These are phyloP conservation scores for Sphenostylis stenocarpa DNA, from an alignment of 306 rosid species.

Conservation along the genomic window DNA sequence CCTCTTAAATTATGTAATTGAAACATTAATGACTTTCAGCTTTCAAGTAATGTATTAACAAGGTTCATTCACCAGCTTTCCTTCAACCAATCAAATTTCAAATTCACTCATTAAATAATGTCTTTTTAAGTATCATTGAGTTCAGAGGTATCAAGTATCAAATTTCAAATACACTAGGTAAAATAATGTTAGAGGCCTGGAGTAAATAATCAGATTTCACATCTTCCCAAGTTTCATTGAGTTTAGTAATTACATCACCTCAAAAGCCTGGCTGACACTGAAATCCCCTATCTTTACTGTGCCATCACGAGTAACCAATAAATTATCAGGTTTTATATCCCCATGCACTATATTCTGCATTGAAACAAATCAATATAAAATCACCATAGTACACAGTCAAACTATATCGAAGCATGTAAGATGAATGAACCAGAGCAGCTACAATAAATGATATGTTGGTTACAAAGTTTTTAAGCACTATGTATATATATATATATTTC, in stretches of 20 bases:
- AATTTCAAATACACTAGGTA: neutral
- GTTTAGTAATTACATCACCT: constrained; percentile 55
- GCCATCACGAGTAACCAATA: constrained; percentile 72
- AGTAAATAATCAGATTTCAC: constrained; percentile 4
- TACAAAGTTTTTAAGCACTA: neutral
- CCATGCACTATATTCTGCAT: constrained; percentile 93
- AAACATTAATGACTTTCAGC: neutral
- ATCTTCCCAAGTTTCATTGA: neutral
- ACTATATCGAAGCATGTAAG: constrained; percentile 4
- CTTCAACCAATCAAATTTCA: constrained; percentile 6
- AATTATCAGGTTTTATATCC: constrained; percentile 96
- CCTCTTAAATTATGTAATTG: neutral
- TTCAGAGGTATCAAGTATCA: constrained; percentile 5
- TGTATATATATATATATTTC: constrained; percentile 16
- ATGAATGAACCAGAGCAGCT: constrained; percentile 14
- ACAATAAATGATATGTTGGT: neutral
- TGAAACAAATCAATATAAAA: constrained; percentile 30
- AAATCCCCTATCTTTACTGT: constrained; percentile 97
- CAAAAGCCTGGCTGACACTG: constrained; percentile 99
- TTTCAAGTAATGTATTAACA: neutral
- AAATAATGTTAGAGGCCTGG: neutral
- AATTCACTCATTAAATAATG: neutral
- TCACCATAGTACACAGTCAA: constrained; percentile 11
- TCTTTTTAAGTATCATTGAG: neutral
- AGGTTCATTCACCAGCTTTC: constrained; percentile 18